phyloP scores from a whole-genome alignment of 2,329 filamentous ascomycete genomes.

The Chalara sp. region DNA sequence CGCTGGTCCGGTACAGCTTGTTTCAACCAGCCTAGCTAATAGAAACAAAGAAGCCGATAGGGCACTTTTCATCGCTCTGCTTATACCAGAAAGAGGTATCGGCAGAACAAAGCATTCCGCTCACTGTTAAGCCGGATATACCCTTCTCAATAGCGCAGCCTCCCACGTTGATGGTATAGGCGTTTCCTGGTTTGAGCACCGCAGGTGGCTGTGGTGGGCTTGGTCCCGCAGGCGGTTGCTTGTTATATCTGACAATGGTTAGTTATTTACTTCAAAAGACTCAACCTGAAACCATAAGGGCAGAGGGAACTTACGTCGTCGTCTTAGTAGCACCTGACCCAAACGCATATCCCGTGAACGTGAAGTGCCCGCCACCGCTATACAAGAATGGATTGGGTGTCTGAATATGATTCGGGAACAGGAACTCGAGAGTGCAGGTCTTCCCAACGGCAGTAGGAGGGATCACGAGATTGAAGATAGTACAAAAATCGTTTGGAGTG shows the following conservation, averaged over 20 bases:
- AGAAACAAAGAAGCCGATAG: conserved; percentile 30
- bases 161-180: conserved; percentile 9
- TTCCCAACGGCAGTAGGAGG: conserved; percentile 8
- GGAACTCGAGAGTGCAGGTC: conserved; percentile 13
- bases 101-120: conserved; percentile 10
- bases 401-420: conserved; percentile 7
- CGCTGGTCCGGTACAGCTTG: too few relatives aligned
- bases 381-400: conserved; percentile 2
- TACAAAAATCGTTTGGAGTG: conserved; percentile 13
- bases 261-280: too few relatives aligned
- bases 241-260: neutral
- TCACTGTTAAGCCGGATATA: conserved; percentile 6
- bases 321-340: conserved; percentile 8
- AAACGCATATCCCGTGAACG: conserved; percentile 13
- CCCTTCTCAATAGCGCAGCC: conserved; percentile 1
- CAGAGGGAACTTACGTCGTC: conserved; percentile 8
- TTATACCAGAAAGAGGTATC: conserved; percentile 8
- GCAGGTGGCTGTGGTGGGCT: conserved; percentile 10
- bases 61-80: conserved; percentile 8
- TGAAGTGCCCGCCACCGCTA: conserved; percentile 10
- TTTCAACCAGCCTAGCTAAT: conserved; percentile 12
- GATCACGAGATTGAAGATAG: conserved; percentile 13
- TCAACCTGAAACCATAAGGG: too few relatives aligned
- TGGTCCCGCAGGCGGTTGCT: conserved; percentile 11
- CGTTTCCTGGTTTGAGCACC: conserved; percentile 9